Evolutionary conservation across 2,329 filamentous ascomycete genomes (phyloP), one percentile per base, ranked within the genome.

Genomic region (Fusarium citri): DNA sequence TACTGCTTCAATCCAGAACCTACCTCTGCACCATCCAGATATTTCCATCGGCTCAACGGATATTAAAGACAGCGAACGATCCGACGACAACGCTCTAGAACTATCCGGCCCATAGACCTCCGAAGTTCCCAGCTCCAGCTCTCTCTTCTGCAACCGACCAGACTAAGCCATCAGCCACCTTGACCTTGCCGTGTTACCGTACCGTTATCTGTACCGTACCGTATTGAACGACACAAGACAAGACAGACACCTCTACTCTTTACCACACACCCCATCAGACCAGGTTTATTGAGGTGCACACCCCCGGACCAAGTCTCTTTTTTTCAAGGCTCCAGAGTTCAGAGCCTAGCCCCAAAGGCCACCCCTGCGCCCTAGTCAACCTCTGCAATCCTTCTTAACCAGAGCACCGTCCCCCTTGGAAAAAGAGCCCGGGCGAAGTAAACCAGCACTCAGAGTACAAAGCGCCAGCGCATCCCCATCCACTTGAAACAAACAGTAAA

Each of bases 151-250:
- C 72, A 64, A 60, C 65, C 62, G 62, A 66, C 62, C 62, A 46
- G 63, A 70, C 68, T 75, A 75, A 74, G 73, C 69, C 69, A 72
- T 75, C 71, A 74, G 71, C 73, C 73, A 73, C 68, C 68, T 72
- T 23, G 47, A 73, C 68, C 68, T 72, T 34, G 47, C 47, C 30
- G 47, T 40, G 59, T 53, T 63, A 56, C 60, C 51, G 47, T 63
- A 55, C 59, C 26, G 37, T 47, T 47, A 55, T 30, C 31, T 30
- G 34, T 37, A 43, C 37, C 42, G 48, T 63, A 63, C 14, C 59
- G 51, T 23, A 46, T 54, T 18, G 30, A 23, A 40, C 47, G 20
- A 34, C 45, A 47, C n/a, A n/a, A n/a, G 18, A 43, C 55, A 55
- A n/a, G 49, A 49, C 37, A 59, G 45, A 47, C 25, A 46, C 28